phyloP scores from a whole-genome alignment of 2,329 filamentous ascomycete genomes.

The Cladosporium halotolerans region DNA sequence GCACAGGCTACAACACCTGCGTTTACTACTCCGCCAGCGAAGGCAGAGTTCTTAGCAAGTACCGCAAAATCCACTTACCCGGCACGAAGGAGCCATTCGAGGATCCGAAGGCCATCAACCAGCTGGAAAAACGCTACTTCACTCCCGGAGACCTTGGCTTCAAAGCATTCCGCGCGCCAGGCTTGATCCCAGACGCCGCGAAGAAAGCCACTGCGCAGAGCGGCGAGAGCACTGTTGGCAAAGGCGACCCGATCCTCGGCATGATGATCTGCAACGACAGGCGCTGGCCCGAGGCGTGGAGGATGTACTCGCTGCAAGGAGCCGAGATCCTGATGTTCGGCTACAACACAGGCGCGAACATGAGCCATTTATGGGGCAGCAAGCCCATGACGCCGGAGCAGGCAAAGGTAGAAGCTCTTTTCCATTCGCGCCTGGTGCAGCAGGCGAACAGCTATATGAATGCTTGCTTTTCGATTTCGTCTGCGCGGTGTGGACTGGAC shows the following conservation, averaged over 20 bases:
- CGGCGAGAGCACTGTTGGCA: constrained; percentile 26
- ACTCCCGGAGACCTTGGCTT: constrained; percentile 48
- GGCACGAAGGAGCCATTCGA: constrained; percentile 48
- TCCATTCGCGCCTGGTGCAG: constrained; percentile 48
- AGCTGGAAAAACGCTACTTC: constrained; percentile 53
- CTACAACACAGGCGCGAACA: constrained; percentile 48
- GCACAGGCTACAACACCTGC: constrained; percentile 45
- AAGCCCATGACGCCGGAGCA: constrained; percentile 39
- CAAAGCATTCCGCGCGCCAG: constrained; percentile 47
- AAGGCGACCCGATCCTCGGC: constrained; percentile 47
- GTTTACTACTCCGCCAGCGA: constrained; percentile 46
- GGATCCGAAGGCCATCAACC: constrained; percentile 44
- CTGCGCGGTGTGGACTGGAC: constrained; percentile 46
- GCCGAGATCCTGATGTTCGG: constrained; percentile 45
- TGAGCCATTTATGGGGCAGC: constrained; percentile 41
- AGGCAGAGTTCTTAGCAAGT: constrained; percentile 44
- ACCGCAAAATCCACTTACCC: constrained; percentile 51
- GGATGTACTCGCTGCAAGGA: constrained; percentile 47
- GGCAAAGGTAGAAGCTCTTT: constrained; percentile 43
- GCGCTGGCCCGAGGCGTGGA: constrained; percentile 50
- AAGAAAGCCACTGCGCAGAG: constrained; percentile 28
- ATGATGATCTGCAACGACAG: constrained; percentile 54
- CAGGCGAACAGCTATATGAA: constrained; percentile 50
- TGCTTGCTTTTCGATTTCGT: constrained; percentile 45
- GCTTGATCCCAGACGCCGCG: constrained; percentile 34